phyloP scores from a whole-genome alignment of 2,329 filamentous ascomycete species.

The Cladorrhinum sp. region DNA sequence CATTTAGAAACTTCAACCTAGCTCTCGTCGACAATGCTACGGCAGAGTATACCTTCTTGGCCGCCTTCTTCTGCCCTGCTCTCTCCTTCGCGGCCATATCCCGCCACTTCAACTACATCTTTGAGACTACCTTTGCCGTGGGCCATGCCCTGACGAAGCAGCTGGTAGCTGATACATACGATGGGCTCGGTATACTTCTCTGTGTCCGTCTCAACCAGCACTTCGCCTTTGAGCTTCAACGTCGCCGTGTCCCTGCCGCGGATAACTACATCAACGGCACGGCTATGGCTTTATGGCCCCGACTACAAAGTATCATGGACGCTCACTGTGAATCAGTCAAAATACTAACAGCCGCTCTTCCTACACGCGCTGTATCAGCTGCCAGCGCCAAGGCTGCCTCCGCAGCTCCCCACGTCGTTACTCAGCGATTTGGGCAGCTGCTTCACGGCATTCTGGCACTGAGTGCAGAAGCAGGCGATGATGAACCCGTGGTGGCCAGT shows the following conservation, averaged over 20 bases:
- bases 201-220: conserved; percentile 92
- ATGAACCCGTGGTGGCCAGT: conserved; percentile 85
- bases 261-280: conserved; percentile 93
- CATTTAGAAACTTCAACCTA: conserved; percentile 92
- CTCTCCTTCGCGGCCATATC: conserved; percentile 74
- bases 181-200: conserved; percentile 83
- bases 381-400: conserved; percentile 58
- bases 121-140: conserved; percentile 83
- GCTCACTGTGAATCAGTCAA: conserved; percentile 85
- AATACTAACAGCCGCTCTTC: conserved; percentile 54
- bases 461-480: conserved; percentile 87
- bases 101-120: conserved; percentile 81
- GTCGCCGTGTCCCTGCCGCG: conserved; percentile 81
- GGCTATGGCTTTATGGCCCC: conserved; percentile 94
- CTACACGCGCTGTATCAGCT: conserved; percentile 40
- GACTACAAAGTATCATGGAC: conserved; percentile 92
- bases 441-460: conserved; percentile 79
- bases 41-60: conserved; percentile 91
- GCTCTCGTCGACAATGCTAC: conserved; percentile 91
- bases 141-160: conserved; percentile 74
- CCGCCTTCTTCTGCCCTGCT: conserved; percentile 80
- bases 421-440: conserved; percentile 93
- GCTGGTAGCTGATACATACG: conserved; percentile 72
- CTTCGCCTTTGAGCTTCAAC: conserved; percentile 88
- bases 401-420: conserved; percentile 84